Evolutionary conservation across 2,329 filamentous ascomycete species (phyloP).

Genomic region (Venturia aucupariae): DNA sequence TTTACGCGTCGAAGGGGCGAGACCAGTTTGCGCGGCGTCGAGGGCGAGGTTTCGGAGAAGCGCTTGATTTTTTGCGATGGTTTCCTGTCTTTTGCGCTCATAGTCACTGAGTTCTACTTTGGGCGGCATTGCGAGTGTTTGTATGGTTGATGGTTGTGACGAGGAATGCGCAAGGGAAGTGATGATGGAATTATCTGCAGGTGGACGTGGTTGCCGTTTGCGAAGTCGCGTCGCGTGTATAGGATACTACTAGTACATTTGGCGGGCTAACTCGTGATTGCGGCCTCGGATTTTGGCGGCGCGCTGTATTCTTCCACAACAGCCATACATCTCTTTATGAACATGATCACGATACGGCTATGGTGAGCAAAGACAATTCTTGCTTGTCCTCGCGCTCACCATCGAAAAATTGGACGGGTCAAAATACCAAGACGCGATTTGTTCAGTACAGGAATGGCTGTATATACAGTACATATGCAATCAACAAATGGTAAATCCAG

Average conservation of each 20-base stretch:
- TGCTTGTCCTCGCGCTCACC: too few species aligned
- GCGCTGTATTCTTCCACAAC: too few species aligned
- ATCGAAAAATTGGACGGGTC: too few species aligned
- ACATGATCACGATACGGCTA: too few species aligned
- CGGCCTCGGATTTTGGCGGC: not conserved
- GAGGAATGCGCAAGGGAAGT: not conserved
- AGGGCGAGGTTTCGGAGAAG: conserved; percentile 68
- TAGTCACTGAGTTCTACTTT: conserved; percentile 59
- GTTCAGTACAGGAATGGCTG: too few species aligned
- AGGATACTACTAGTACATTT: too few species aligned
- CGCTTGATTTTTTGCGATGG: conserved; percentile 78
- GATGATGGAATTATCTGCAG: not conserved
- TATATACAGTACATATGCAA: not conserved
- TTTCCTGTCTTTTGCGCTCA: conserved; percentile 73
- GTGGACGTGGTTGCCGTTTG: not conserved
- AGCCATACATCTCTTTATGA: too few species aligned
- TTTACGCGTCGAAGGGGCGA: conserved; percentile 48
- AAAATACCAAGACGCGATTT: too few species aligned
- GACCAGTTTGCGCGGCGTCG: conserved; percentile 58
- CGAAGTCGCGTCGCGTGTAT: not conserved
- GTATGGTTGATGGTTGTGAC: not conserved
- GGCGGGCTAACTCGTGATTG: not conserved
- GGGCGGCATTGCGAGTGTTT: not conserved
- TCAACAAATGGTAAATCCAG: not conserved
- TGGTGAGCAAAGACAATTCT: too few species aligned